Evolutionary conservation across 257 asterid genomes (phyloP).

Genomic region (Solanum clarkiae): DNA sequence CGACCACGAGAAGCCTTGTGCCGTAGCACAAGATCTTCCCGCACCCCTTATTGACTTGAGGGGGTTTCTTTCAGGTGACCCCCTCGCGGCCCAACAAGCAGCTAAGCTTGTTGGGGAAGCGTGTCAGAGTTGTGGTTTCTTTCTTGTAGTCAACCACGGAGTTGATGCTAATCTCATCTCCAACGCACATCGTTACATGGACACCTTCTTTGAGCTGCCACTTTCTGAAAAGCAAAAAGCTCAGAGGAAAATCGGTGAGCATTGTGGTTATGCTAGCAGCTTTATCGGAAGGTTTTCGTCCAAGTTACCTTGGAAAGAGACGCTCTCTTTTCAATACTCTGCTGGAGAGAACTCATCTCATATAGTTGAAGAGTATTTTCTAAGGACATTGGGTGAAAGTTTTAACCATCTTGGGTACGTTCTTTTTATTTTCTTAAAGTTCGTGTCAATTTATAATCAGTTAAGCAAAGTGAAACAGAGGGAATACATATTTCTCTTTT

Average conservation of each 20-base stretch:
- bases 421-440: too few species aligned
- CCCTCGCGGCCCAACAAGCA: constrained; percentile 29
- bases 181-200: constrained; percentile 60
- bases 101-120: constrained; percentile 56
- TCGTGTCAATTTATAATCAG: too few species aligned
- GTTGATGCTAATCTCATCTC: constrained; percentile 38
- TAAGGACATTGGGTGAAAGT: constrained; percentile 33
- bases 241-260: constrained; percentile 60
- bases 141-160: constrained; percentile 66
- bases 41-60: constrained; percentile 61
- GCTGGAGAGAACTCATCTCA: constrained; percentile 14
- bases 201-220: constrained; percentile 50
- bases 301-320: constrained; percentile 94
- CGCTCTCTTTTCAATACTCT: constrained; percentile 65
- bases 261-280: constrained; percentile 87
- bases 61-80: constrained; percentile 64
- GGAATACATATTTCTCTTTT: not conserved
- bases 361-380: constrained; percentile 52
- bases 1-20: constrained; percentile 60
- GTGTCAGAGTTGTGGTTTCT: constrained; percentile 60
- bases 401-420: constrained; percentile 49
- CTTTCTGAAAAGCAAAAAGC: constrained; percentile 51
- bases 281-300: constrained; percentile 79
- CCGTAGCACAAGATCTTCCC: constrained; percentile 22
- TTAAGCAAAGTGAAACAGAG: too few species aligned